These are phyloP conservation scores for Penicillium daleae DNA, from an alignment of 495 filamentous ascomycete species.

Conservation along the genomic window DNA sequence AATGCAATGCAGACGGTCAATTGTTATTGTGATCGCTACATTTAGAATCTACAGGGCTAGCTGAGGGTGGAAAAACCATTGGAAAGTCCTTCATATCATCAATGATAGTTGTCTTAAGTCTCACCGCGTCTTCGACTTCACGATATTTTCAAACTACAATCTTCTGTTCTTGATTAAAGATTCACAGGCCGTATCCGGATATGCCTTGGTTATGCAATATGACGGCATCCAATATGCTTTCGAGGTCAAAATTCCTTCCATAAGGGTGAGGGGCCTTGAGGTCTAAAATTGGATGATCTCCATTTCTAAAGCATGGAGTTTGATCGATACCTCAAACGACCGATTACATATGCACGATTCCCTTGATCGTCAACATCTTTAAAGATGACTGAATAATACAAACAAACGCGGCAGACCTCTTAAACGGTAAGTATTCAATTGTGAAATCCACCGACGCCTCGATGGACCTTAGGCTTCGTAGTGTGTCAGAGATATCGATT, in stretches of 20 bases:
- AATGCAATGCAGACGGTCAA: neutral
- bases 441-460: neutral
- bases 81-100: neutral
- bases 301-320: neutral
- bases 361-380: neutral
- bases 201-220: neutral
- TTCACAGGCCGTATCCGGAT: neutral
- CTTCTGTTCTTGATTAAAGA: neutral
- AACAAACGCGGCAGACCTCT: neutral
- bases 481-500: neutral
- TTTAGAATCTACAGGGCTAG: neutral
- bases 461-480: neutral
- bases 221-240: neutral
- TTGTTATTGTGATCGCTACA: neutral
- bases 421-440: neutral
- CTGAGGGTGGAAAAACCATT: neutral
- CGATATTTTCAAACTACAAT: neutral
- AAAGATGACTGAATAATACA: neutral
- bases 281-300: conserved; percentile 6
- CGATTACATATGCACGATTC: neutral
- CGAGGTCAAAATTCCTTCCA: conserved; percentile 1
- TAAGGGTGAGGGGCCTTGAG: neutral
- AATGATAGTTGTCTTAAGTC: neutral
- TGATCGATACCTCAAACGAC: conserved; percentile 1
- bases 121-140: neutral